These are phyloP conservation scores for Colletotrichum liaoningense DNA, from an alignment of 2,329 filamentous ascomycete genomes.

Conservation along the genomic window DNA sequence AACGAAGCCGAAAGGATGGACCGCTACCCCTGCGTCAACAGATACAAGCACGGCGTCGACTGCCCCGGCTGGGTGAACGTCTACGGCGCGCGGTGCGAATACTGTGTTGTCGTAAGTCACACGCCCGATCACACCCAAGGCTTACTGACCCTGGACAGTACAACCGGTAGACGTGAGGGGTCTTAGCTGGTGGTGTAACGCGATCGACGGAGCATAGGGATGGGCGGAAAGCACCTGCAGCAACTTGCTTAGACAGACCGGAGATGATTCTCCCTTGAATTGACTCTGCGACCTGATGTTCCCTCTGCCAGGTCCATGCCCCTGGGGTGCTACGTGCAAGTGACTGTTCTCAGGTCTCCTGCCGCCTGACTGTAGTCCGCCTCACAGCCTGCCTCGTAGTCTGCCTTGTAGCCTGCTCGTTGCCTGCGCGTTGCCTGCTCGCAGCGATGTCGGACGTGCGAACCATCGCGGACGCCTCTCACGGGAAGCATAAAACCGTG, in stretches of 20 bases:
- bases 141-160: not conserved
- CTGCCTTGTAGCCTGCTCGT: not conserved
- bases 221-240: too few relatives aligned
- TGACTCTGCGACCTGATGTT: not conserved
- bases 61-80: slow-evolving; percentile 30
- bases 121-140: not conserved
- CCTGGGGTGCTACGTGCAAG: not conserved
- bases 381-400: not conserved
- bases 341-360: too few relatives aligned
- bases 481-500: too few relatives aligned
- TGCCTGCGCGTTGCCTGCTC: too few relatives aligned
- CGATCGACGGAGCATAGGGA: too few relatives aligned
- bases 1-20: slow-evolving; percentile 11
- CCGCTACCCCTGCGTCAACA: slow-evolving; percentile 31
- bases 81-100: slow-evolving; percentile 21
- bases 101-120: slow-evolving; percentile 28
- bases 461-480: not conserved
- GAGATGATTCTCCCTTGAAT: not conserved
- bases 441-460: not conserved
- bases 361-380: too few relatives aligned
- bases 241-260: too few relatives aligned
- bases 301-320: not conserved
- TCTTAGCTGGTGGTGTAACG: too few relatives aligned
- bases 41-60: slow-evolving; percentile 33
- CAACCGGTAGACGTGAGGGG: not conserved